Conservation (phyloP, 2,329 filamentous ascomycete species). For the Chrysoporthe austroafricana region DNA sequence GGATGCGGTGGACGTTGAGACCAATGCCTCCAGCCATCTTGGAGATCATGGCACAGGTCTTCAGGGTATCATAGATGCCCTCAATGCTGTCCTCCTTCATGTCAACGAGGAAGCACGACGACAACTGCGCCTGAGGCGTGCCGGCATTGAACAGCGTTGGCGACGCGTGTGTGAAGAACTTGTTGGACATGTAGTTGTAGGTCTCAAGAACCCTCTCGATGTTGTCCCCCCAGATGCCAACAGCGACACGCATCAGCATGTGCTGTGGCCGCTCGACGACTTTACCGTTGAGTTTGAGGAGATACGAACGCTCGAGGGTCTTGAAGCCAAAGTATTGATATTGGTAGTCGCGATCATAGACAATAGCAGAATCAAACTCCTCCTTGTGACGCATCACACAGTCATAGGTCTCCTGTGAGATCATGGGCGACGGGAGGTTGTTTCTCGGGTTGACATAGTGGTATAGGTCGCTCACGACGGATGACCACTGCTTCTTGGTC, state of each 20-base stretch:
- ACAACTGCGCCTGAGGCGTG: slow-evolving; percentile 91
- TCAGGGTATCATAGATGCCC: slow-evolving; percentile 97
- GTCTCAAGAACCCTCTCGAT: slow-evolving; percentile 96
- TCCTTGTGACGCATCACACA: slow-evolving; percentile 95
- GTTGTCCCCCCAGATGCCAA: slow-evolving; percentile 94
- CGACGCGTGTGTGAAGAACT: slow-evolving; percentile 97
- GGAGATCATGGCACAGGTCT: slow-evolving; percentile 99
- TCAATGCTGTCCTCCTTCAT: slow-evolving; percentile 99
- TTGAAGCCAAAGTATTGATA: slow-evolving; percentile 99
- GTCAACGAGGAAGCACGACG: slow-evolving; percentile 98
- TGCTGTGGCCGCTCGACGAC: slow-evolving; percentile 97
- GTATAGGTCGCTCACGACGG: slow-evolving; percentile 90
- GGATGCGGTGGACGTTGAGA: slow-evolving; percentile 94
- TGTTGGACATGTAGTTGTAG: slow-evolving; percentile 98
- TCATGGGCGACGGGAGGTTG: slow-evolving; percentile 83
- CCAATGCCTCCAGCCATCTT: slow-evolving; percentile 99
- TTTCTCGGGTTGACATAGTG: slow-evolving; percentile 97
- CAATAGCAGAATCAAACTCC: slow-evolving; percentile 97
- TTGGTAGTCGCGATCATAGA: slow-evolving; percentile 99
- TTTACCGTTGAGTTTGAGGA: slow-evolving; percentile 93
- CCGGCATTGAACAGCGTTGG: slow-evolving; percentile 98
- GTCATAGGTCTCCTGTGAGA: slow-evolving; percentile 87
- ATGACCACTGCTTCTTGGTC: slow-evolving; percentile 99
- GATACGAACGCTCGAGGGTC: slow-evolving; percentile 95
- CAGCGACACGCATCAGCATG: slow-evolving; percentile 99